Conservation (phyloP, 1,284 basidiomycete genomes). For the Gastroboletus turbinatus region DNA sequence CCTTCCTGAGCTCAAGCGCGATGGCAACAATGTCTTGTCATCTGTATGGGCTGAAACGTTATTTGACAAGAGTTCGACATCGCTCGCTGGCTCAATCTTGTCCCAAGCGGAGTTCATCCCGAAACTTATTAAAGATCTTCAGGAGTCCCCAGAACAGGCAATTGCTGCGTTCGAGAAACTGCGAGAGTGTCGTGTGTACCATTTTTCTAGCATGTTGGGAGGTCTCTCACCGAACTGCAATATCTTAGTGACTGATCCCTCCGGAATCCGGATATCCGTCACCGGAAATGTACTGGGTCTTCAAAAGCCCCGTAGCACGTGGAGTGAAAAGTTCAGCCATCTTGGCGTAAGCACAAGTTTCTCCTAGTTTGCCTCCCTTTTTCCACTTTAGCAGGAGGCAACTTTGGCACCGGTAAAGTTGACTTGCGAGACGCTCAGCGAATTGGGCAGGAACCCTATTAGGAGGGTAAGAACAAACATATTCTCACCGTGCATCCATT, state of each 20-base stretch:
- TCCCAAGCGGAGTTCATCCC: constrained; percentile 82
- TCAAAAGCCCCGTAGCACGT: constrained; percentile 70
- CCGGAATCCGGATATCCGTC: constrained; percentile 84
- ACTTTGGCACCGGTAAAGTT: constrained; percentile 69
- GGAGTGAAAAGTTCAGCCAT: constrained; percentile 67
- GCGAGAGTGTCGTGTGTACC: constrained; percentile 60
- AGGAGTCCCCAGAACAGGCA: constrained; percentile 72
- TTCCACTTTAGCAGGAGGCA: constrained; percentile 42
- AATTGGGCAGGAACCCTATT: constrained; percentile 71
- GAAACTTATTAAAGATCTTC: constrained; percentile 68
- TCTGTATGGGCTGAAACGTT: constrained; percentile 73
- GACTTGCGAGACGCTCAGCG: constrained; percentile 70
- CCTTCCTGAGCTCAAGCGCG: constrained; percentile 91
- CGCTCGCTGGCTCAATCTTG: constrained; percentile 71
- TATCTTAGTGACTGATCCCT: constrained; percentile 71
- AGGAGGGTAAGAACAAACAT: constrained; percentile 54
- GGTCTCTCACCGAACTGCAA: constrained; percentile 1
- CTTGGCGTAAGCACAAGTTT: constrained; percentile 44
- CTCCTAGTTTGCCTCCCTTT: not conserved
- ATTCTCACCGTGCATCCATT: not conserved
- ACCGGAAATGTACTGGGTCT: constrained; percentile 81
- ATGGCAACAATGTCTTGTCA: constrained; percentile 79
- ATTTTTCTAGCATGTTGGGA: not conserved
- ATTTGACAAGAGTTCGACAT: constrained; percentile 74
- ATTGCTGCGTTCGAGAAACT: constrained; percentile 76